Conservation (phyloP, 2,329 filamentous ascomycete species). For the Venturia oleaginea region DNA sequence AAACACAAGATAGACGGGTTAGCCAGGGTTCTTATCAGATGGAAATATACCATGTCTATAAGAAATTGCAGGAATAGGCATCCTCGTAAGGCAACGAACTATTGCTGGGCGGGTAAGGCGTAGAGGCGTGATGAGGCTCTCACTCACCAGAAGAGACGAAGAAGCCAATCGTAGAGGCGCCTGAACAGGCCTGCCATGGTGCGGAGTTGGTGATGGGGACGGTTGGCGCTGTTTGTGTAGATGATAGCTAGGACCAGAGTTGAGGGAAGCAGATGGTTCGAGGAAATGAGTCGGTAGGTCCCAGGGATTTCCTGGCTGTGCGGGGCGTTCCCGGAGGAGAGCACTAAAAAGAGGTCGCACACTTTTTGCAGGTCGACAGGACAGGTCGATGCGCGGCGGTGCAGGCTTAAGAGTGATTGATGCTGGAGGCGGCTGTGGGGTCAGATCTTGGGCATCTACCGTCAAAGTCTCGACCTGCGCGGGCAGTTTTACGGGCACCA, state of each 20-base stretch:
- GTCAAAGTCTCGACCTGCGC: background rate
- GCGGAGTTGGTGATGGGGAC: background rate
- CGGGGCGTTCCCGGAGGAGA: conserved; percentile 10
- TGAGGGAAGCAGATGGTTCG: conserved; percentile 6
- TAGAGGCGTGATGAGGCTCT: conserved; percentile 19
- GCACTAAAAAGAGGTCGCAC: background rate
- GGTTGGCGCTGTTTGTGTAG: conserved; percentile 2
- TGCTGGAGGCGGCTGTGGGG: conserved; percentile 10
- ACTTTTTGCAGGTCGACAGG: background rate
- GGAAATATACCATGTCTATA: background rate
- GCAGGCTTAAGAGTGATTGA: background rate
- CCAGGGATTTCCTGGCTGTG: conserved; percentile 13
- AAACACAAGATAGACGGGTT: conserved; percentile 11
- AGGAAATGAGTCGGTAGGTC: conserved; percentile 1
- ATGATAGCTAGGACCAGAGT: conserved; percentile 8
- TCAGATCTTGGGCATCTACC: background rate
- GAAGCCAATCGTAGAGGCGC: conserved; percentile 94
- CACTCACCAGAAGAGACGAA: conserved; percentile 91
- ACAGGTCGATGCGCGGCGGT: background rate
- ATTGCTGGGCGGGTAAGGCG: conserved; percentile 11
- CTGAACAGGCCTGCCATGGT: conserved; percentile 85
- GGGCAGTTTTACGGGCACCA: background rate
- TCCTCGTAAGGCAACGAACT: conserved; percentile 9
- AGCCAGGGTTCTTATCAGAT: background rate
- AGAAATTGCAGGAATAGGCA: background rate